A percentile compares a stretch with the other conserved stretches of the same genome.
phyloP scores from a whole-genome alignment of 2,329 filamentous ascomycete genomes.

The Teratosphaeria destructans region DNA sequence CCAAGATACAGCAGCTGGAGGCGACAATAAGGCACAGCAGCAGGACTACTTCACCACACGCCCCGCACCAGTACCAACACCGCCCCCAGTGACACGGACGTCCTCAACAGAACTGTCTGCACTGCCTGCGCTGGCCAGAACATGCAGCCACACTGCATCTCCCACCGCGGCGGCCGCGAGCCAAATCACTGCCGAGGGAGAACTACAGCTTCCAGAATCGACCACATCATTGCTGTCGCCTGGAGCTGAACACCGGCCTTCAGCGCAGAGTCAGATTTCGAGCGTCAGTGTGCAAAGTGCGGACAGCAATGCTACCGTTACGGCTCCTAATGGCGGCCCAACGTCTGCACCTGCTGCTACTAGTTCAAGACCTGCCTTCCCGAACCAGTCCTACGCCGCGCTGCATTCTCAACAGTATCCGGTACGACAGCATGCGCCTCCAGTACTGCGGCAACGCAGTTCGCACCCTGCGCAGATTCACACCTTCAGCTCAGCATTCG shows the following conservation, averaged over 20 bases:
- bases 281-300: slow-evolving; percentile 7
- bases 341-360: slow-evolving; percentile 16
- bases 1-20: slow-evolving; percentile 12
- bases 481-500: slow-evolving; percentile 31
- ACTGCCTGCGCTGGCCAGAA: slow-evolving; percentile 1
- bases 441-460: slow-evolving; percentile 31
- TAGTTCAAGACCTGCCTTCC: slow-evolving; percentile 31
- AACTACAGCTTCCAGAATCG: slow-evolving; percentile 9
- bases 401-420: slow-evolving; percentile 37
- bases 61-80: neutral
- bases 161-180: slow-evolving; percentile 7
- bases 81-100: neutral
- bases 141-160: slow-evolving; percentile 1
- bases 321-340: slow-evolving; percentile 24
- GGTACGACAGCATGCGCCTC: slow-evolving; percentile 23
- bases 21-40: neutral
- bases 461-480: slow-evolving; percentile 33
- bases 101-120: neutral
- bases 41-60: slow-evolving; percentile 5
- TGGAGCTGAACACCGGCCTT: slow-evolving; percentile 4
- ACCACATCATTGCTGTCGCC: slow-evolving; percentile 1
- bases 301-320: slow-evolving; percentile 8
- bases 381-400: slow-evolving; percentile 41
- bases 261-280: slow-evolving; percentile 4
- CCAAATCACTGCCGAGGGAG: slow-evolving; percentile 12